These are phyloP conservation scores for Boletus pseudopeckii DNA, from an alignment of 768 basidiomycete genomes.

Conservation along the genomic window DNA sequence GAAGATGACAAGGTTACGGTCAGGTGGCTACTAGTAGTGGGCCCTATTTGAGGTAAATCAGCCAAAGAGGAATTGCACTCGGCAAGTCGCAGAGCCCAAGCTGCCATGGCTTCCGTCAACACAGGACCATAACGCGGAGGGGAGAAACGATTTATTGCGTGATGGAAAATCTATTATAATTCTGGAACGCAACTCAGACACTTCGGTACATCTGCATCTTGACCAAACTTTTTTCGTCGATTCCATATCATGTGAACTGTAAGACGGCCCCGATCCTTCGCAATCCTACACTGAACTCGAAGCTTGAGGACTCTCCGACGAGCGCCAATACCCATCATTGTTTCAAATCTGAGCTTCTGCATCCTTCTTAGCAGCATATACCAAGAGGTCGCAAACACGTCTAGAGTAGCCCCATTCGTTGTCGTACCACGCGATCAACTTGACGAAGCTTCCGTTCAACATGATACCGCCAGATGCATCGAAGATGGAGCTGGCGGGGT, in stretches of 20 bases:
- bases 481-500: slow-evolving; percentile 81
- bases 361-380: slow-evolving; percentile 77
- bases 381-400: slow-evolving; percentile 87
- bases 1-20: not conserved
- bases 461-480: slow-evolving; percentile 92
- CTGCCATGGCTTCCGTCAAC: not conserved
- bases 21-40: too few relatives aligned
- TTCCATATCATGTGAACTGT: not conserved
- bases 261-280: not conserved
- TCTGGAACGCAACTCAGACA: not conserved
- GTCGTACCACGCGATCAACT: slow-evolving; percentile 95
- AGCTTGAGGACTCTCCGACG: not conserved
- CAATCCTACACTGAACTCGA: slow-evolving; percentile 16
- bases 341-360: slow-evolving; percentile 24
- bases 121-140: not conserved
- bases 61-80: not conserved
- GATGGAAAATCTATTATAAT: slow-evolving; percentile 9
- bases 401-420: slow-evolving; percentile 94
- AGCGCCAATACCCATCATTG: not conserved
- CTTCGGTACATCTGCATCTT: slow-evolving; percentile 13
- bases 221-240: not conserved
- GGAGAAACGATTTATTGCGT: not conserved
- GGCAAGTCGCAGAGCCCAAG: not conserved
- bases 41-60: not conserved
- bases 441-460: slow-evolving; percentile 91